Conservation (phyloP, 2,329 filamentous ascomycete species). For the Macrophomina tecta region DNA sequence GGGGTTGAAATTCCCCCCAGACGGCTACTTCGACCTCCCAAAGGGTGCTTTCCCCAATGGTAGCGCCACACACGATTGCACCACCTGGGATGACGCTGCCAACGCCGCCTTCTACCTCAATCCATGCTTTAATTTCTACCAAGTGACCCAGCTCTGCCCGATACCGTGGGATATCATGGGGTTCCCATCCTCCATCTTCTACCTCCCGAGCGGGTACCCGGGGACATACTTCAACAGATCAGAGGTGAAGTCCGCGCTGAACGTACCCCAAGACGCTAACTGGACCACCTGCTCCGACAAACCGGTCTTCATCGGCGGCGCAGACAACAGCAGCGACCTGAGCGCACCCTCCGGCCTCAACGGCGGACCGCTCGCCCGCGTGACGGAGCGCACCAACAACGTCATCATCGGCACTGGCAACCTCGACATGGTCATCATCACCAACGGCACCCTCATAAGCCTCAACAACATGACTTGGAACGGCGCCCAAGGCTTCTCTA, state of each 20-base stretch:
- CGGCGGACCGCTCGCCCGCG: constrained; percentile 33
- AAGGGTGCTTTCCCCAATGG: constrained; percentile 12
- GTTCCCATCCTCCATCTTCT: constrained; percentile 69
- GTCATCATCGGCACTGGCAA: constrained; percentile 34
- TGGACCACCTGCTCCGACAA: constrained; percentile 38
- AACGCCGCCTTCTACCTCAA: constrained; percentile 64
- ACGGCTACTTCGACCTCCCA: constrained; percentile 33
- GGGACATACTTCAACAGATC: constrained; percentile 69
- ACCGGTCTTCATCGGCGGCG: constrained; percentile 32
- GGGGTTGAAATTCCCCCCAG: constrained; percentile 47
- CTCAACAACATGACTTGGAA: constrained; percentile 33
- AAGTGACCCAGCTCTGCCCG: constrained; percentile 75
- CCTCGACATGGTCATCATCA: constrained; percentile 30
- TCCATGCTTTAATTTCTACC: constrained; percentile 81
- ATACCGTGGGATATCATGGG: constrained; percentile 71
- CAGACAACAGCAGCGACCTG: constrained; percentile 23
- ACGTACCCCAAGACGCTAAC: constrained; percentile 39
- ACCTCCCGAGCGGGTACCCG: constrained; percentile 65
- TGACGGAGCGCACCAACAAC: constrained; percentile 42
- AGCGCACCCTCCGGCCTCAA: constrained; percentile 32
- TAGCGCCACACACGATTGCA: constrained; percentile 33
- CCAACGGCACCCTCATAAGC: constrained; percentile 29
- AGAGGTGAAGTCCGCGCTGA: constrained; percentile 47
- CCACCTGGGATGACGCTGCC: constrained; percentile 62
- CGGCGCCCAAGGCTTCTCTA: constrained; percentile 31